Evolutionary conservation across 2,329 filamentous ascomycete species (phyloP).

Genomic region (Xylariaceae sp.): DNA sequence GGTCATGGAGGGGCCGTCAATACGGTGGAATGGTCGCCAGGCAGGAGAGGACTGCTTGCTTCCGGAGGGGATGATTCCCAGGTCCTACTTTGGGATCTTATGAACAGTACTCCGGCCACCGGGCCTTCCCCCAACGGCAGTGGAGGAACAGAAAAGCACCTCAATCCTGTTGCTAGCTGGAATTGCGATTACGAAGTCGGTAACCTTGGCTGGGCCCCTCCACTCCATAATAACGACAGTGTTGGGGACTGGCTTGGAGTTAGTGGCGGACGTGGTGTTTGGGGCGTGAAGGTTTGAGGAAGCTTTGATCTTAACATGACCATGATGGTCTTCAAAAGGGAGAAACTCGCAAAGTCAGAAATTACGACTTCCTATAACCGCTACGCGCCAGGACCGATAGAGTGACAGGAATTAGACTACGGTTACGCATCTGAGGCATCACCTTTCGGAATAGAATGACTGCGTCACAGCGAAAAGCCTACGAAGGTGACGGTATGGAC

Average conservation of each 20-base stretch:
- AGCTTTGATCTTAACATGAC: background rate
- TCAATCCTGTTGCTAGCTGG: constrained; percentile 77
- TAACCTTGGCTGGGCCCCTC: constrained; percentile 85
- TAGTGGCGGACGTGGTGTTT: constrained; percentile 79
- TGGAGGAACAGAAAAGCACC: constrained; percentile 60
- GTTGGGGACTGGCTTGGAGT: constrained; percentile 85
- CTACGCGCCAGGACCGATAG: background rate
- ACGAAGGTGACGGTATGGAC: background rate
- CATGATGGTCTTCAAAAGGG: background rate
- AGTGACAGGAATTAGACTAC: background rate
- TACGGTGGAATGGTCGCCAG: constrained; percentile 94
- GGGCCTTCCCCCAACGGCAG: constrained; percentile 56
- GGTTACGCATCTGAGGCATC: background rate
- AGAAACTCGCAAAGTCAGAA: background rate
- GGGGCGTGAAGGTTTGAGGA: constrained; percentile 65
- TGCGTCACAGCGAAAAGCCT: background rate
- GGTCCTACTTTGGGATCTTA: constrained; percentile 91
- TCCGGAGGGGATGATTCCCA: constrained; percentile 91
- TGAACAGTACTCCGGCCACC: constrained; percentile 65
- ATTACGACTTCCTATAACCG: background rate
- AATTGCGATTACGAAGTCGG: constrained; percentile 86
- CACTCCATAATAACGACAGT: constrained; percentile 65
- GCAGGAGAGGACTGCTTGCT: constrained; percentile 83
- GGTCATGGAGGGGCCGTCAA: constrained; percentile 87
- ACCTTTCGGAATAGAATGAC: constrained; percentile 1